Evolutionary conservation across 805 yeast species (phyloP), one percentile per base, ranked within the genome.

Genomic region (Zygosaccharomyces siamensis): DNA sequence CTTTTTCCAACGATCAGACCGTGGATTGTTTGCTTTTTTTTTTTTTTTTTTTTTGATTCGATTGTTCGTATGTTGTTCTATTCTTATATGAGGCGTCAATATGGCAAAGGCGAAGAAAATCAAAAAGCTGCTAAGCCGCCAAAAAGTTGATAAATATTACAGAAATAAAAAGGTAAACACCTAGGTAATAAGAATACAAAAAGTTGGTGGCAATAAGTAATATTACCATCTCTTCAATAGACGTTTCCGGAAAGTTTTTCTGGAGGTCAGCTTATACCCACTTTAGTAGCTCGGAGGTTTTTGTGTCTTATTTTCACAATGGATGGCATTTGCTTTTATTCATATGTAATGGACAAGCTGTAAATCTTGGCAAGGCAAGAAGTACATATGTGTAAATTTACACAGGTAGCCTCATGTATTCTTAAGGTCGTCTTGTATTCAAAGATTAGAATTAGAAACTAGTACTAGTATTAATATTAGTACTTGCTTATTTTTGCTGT

Each of bases 31-130:
- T 32, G 16, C 8, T 32, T 32, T n/a, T 14, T 6, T 18, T 18
- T 18, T 18, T 18, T 18, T 18, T 18, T 18, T 18, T 18, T 18
- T 14, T 12, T 26, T 30, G 18, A 33, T n/a, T 20, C 11, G 28
- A 27, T 28, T 28, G 23, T 30, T 27, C 30, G 23, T 41, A 27
- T 41, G 20, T 30, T 33, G 4, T 33, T 33, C 20, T 10, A 8
- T 10, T 33, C 10, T 31, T 37, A 18, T 37, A 30, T 30, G 44
- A 31, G 44, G 44, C 35, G 44, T 41, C 37, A 41, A 40, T 26
- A 35, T 23, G 43, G 21, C 12, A 40, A 41, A 12, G 44, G 16
- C n/a, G 27, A 30, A 41, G 33, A 28, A 12, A 24, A 41, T 26
- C 5, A 28, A 26, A 26, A 39, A 28, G 21, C 14, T 24, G 10